phyloP scores from a whole-genome alignment of 1,284 basidiomycete species.

The Salmacisia buchloeana region DNA sequence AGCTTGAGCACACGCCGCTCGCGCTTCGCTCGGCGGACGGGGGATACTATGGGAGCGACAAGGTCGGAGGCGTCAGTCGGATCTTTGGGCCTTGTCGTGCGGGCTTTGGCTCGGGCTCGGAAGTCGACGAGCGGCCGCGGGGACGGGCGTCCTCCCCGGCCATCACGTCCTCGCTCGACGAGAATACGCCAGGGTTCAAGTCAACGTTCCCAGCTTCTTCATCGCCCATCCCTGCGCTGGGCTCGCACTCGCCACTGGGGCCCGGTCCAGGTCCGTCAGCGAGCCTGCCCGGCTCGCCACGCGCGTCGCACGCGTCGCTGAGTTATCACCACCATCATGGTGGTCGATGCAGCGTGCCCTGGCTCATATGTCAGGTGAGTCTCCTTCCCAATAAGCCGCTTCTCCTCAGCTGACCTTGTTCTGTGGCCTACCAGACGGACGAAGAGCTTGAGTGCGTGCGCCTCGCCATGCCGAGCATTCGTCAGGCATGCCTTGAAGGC shows the following conservation, averaged over 20 bases:
- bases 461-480: background rate
- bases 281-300: background rate
- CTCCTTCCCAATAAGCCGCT: background rate
- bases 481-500: background rate
- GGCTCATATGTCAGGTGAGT: conserved; percentile 23
- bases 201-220: no score
- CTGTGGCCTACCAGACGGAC: background rate
- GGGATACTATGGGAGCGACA: background rate
- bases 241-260: conserved; percentile 1
- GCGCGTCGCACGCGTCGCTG: background rate
- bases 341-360: conserved; percentile 11
- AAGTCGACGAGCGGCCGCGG: no score
- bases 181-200: no score
- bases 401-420: background rate
- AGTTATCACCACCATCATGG: no score
- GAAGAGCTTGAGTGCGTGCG: conserved; percentile 5
- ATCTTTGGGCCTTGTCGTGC: background rate
- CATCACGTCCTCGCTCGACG: no score
- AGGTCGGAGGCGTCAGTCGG: background rate
- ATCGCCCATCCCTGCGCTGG: no score
- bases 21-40: background rate
- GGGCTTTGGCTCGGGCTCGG: background rate
- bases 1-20: conserved; percentile 9
- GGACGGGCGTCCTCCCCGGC: no score
- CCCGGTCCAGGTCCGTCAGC: background rate